A percentile compares a stretch with the other conserved stretches of the same genome.
Conservation (phyloP, 176 grass and related monocot genomes). For the Oryza punctata region DNA sequence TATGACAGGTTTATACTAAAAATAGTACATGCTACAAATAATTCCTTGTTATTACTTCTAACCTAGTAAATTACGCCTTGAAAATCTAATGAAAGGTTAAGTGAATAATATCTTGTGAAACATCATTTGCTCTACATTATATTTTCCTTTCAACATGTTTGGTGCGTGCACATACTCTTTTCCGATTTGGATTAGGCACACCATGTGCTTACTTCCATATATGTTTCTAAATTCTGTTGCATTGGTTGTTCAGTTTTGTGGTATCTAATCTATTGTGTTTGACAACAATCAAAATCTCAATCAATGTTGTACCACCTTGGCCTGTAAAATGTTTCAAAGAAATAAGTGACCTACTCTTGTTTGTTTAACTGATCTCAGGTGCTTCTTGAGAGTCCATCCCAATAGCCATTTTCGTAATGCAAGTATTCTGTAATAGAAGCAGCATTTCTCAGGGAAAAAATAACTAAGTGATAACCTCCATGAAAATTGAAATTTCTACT, state of each 20-base stretch:
- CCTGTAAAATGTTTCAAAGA: not conserved
- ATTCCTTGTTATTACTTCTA: not conserved
- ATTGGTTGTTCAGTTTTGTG: not conserved
- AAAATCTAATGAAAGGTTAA: not conserved
- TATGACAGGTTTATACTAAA: not conserved
- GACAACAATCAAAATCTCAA: not conserved
- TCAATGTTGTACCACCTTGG: not conserved
- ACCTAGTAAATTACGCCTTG: not conserved
- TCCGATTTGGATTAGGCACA: not conserved
- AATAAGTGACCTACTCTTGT: not conserved
- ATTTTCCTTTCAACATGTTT: not conserved
- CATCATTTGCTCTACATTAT: not conserved
- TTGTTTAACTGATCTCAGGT: not conserved
- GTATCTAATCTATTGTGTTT: not conserved
- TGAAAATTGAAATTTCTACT: no score
- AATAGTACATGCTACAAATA: not conserved
- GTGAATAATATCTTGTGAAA: not conserved
- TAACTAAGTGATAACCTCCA: no score
- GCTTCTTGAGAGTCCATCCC: not conserved
- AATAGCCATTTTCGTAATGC: slow-evolving; percentile 1
- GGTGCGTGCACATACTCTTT: not conserved
- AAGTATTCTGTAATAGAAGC: not conserved
- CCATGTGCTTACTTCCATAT: not conserved
- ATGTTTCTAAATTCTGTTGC: not conserved
- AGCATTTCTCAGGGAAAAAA: no score